Percentiles rank a stretch among this genome's conserved stretches.
Conservation (phyloP, 352 stramenopile species). For the Globisporangium recalcitrans region DNA sequence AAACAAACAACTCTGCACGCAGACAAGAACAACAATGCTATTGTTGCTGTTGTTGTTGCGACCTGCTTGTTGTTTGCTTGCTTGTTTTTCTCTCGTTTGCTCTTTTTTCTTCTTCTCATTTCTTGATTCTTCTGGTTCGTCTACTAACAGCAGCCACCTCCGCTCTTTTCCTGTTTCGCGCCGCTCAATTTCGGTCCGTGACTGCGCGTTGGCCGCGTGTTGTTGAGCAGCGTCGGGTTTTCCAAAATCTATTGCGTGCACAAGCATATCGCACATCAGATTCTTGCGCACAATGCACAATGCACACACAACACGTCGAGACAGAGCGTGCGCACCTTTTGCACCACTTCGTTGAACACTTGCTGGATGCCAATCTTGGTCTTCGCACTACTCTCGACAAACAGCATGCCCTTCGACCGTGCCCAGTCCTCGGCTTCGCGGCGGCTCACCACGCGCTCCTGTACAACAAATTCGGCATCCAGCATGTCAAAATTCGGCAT, state of each 20-base stretch:
- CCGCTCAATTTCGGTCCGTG: slow-evolving; percentile 29
- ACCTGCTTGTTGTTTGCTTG: not conserved
- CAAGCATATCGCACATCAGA: not conserved
- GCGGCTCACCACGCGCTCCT: slow-evolving; percentile 91
- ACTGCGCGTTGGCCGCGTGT: slow-evolving; percentile 59
- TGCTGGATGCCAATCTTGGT: slow-evolving; percentile 94
- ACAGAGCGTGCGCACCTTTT: slow-evolving; percentile 83
- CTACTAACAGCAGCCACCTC: slow-evolving; percentile 28
- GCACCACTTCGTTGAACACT: slow-evolving; percentile 97
- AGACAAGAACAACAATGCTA: not conserved
- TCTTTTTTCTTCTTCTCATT: not conserved
- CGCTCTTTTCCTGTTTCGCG: slow-evolving; percentile 49
- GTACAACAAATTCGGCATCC: not conserved
- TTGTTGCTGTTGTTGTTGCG: not conserved
- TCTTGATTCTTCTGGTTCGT: not conserved
- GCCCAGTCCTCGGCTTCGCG: slow-evolving; percentile 96
- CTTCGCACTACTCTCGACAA: slow-evolving; percentile 97
- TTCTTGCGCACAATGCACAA: slow-evolving; percentile 1
- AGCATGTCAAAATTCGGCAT: not conserved
- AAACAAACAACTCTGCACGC: not conserved
- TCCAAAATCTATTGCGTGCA: slow-evolving; percentile 76
- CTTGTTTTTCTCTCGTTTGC: not conserved
- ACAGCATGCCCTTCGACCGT: slow-evolving; percentile 95
- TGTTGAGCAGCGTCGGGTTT: slow-evolving; percentile 85
- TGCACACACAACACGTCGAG: not conserved